A percentile compares a stretch with the other conserved stretches of the same genome.
These are phyloP conservation scores for Xylariaceae sp. DNA, from an alignment of 2,329 filamentous ascomycete genomes.

Conservation along the genomic window DNA sequence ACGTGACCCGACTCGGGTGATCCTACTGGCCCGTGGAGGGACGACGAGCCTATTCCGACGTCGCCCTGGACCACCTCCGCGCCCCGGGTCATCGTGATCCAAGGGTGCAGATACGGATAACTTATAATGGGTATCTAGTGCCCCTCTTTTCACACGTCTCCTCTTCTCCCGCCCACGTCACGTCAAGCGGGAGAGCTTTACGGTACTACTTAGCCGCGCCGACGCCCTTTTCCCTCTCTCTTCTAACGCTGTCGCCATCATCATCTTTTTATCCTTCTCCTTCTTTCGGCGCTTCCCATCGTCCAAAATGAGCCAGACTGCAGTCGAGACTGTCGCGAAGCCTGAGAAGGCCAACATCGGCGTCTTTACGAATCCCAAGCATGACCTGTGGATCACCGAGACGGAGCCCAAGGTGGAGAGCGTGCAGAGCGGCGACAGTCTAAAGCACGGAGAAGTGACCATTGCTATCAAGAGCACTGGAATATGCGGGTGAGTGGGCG, in stretches of 20 bases:
- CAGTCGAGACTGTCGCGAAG: conserved; percentile 29
- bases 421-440: conserved; percentile 56
- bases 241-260: neutral
- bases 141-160: conserved; percentile 1
- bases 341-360: conserved; percentile 81
- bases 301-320: conserved; percentile 19
- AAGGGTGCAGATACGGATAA: conserved; percentile 9
- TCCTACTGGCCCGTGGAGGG: neutral
- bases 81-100: conserved; percentile 12
- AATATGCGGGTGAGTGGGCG: conserved; percentile 70
- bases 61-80: conserved; percentile 3
- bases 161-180: neutral
- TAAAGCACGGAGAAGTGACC: conserved; percentile 79
- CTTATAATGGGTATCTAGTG: neutral
- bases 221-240: neutral
- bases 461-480: conserved; percentile 88
- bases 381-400: conserved; percentile 83
- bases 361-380: conserved; percentile 88
- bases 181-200: too few relatives aligned
- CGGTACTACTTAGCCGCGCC: too few relatives aligned
- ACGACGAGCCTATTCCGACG: neutral
- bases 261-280: conserved; percentile 4
- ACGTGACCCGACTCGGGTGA: neutral
- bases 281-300: neutral
- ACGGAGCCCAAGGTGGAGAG: conserved; percentile 69